These are phyloP conservation scores for Paraphoma chrysanthemicola DNA, from an alignment of 2,329 filamentous ascomycete species.

Conservation along the genomic window DNA sequence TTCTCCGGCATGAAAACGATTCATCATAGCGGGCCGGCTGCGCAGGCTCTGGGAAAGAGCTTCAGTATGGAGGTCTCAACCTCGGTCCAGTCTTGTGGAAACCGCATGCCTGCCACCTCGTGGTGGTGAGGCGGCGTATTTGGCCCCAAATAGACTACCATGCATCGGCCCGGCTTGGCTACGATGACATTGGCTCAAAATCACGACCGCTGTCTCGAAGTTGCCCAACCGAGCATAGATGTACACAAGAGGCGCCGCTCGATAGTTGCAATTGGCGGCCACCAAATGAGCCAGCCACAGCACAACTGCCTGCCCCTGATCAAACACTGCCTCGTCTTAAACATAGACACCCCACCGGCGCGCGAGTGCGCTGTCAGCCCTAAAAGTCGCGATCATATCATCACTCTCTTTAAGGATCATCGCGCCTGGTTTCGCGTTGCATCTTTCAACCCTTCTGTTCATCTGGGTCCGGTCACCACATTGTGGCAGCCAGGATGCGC, in stretches of 20 bases:
- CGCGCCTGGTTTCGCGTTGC: neutral
- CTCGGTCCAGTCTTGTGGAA: neutral
- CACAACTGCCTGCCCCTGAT: neutral
- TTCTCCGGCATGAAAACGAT: neutral
- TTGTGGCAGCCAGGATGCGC: neutral
- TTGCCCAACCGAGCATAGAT: neutral
- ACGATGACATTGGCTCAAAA: neutral
- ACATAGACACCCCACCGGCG: neutral
- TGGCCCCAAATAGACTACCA: neutral
- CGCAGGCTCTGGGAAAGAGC: neutral
- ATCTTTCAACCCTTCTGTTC: neutral
- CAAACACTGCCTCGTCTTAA: constrained; percentile 8
- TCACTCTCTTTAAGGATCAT: neutral
- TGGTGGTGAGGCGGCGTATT: neutral
- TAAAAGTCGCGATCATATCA: neutral
- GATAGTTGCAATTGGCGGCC: neutral
- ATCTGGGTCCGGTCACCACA: neutral
- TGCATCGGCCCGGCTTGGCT: neutral
- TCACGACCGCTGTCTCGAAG: neutral
- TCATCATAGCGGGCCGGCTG: neutral
- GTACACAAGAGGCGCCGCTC: neutral
- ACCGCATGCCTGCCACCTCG: neutral
- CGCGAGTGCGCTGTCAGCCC: neutral
- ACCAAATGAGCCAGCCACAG: neutral
- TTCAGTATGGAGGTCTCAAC: neutral